Evolutionary conservation across 305 asterid species (phyloP), one percentile per base, ranked within the genome.

Genomic region (Plantago lanceolata): DNA sequence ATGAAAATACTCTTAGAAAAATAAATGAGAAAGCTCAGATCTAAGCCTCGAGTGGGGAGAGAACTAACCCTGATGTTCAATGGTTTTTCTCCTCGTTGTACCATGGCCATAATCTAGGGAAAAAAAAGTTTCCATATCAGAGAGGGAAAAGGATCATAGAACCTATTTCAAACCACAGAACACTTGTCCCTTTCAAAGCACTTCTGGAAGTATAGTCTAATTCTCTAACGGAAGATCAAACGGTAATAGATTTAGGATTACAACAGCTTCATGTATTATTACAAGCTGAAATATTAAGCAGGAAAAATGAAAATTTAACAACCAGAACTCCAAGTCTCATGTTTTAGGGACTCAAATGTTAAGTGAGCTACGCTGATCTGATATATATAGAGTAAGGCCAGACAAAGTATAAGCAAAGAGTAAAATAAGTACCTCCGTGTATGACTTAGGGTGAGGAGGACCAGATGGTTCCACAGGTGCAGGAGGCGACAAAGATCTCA

Each of bases 1-100:
- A 63, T 19, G 47, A 31, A 47, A 47, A 49, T 52, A 44, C 11
- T 64, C 8, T 20, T 8, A 56, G 61, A 71, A 35, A 26, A 60
- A 18, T 26, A 54, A 45, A 31, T 20, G 58, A 66, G 53, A 57
- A 60, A 45, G 35, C 66, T 52, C 48, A 65, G 45, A 60, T 13
- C 59, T 43, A 14, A 11, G 31, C 49, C 64, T 15, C 6, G 21
- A 29, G 44, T 56, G 17, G 33, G 50, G 33, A 51, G 69, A 63
- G 69, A 60, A 82, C 84, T 66, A 71, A 92, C 98, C 81, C 95
- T 84, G 63, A 93, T 83, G 73, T 90, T 90, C 69, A 95, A 63
- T 43, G 97, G 99, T 61, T 66, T 90, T 78, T 93, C 99, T 76
- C 99, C 99, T 79, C 95, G 82, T 68, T 85, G 88, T 78, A 93